Conservation (phyloP, 768 basidiomycete species). For the Russula abietina region DNA sequence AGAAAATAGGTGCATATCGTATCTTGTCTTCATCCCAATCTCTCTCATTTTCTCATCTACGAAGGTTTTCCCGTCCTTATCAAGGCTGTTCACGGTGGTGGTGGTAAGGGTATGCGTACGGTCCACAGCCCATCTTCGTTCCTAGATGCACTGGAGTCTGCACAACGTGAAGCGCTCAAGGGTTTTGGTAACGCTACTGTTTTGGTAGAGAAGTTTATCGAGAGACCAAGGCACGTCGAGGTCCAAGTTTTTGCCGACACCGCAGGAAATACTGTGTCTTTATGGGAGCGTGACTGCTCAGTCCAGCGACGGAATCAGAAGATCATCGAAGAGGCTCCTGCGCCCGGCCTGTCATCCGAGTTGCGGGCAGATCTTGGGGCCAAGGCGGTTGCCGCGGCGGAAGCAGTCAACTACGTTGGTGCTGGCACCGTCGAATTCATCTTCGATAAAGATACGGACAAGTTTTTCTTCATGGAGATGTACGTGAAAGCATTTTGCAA, state of each 20-base stretch:
- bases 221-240: conserved; percentile 84
- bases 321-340: conserved; percentile 94
- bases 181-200: conserved; percentile 84
- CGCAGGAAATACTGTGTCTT: conserved; percentile 73
- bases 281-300: conserved; percentile 95
- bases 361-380: conserved; percentile 73
- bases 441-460: conserved; percentile 81
- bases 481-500: conserved; percentile 31
- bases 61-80: conserved; percentile 86
- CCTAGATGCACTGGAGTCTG: conserved; percentile 74
- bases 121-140: conserved; percentile 67
- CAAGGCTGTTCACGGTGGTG: conserved; percentile 94
- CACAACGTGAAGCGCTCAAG: conserved; percentile 83
- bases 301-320: conserved; percentile 93
- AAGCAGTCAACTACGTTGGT: conserved; percentile 85
- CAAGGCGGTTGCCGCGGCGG: conserved; percentile 90
- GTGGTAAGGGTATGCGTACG: conserved; percentile 92
- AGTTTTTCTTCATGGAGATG: conserved; percentile 98
- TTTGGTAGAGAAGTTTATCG: conserved; percentile 83
- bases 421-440: conserved; percentile 95
- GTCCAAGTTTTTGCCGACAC: conserved; percentile 92
- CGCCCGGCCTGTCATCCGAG: conserved; percentile 76
- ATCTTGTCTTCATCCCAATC: background rate
- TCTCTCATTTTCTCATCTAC: background rate
- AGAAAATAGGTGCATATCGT: conserved; percentile 53